phyloP scores from a whole-genome alignment of 192 early-diverging fungal species.

The Phycomyces blakesleeanus region DNA sequence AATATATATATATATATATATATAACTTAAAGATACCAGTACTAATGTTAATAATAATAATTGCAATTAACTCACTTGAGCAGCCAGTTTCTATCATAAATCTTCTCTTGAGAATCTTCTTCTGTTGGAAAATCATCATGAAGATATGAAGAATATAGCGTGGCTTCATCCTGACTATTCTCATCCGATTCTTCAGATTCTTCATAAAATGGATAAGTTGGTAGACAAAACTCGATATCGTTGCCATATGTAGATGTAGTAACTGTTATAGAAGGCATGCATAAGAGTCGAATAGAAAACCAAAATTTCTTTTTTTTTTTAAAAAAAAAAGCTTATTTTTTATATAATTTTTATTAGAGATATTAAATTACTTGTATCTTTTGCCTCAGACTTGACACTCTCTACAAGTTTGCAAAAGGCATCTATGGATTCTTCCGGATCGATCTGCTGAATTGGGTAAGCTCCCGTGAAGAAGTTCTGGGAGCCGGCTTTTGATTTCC shows the following conservation, averaged over 20 bases:
- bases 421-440: neutral
- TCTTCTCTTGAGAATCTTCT: neutral
- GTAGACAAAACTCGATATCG: slow-evolving; percentile 4
- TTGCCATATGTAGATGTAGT: neutral
- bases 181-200: neutral
- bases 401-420: neutral
- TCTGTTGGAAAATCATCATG: neutral
- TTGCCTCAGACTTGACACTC: neutral
- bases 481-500: slow-evolving; percentile 8
- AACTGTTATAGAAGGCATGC: too few relatives aligned
- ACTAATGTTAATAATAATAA: too few relatives aligned
- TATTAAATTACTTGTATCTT: too few relatives aligned
- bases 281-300: too few relatives aligned
- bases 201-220: neutral
- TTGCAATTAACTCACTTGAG: slow-evolving; percentile 32
- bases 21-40: too few relatives aligned
- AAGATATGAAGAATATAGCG: neutral
- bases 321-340: neutral
- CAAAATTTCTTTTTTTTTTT: too few relatives aligned
- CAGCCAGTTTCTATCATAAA: slow-evolving; percentile 52
- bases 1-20: too few relatives aligned
- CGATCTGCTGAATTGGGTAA: neutral
- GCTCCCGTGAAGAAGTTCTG: neutral
- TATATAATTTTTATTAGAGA: too few relatives aligned
- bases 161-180: neutral